These are phyloP conservation scores for Colletotrichum sp. DNA, from an alignment of 2,329 filamentous ascomycete genomes.

Conservation along the genomic window DNA sequence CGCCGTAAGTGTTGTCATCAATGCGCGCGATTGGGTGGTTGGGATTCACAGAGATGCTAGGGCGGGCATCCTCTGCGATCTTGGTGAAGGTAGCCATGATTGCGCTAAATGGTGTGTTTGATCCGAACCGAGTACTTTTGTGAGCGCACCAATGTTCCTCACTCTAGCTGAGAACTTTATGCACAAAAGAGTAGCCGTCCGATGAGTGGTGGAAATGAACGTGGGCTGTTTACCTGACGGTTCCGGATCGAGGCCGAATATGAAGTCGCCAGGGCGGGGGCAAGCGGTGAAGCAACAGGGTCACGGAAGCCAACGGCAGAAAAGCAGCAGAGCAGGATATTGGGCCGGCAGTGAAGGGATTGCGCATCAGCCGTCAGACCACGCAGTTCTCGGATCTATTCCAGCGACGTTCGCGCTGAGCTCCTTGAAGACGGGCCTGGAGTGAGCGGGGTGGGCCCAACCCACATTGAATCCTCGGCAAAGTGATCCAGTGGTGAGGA, in stretches of 20 bases:
- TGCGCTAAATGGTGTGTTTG: not conserved
- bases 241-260: slow-evolving; percentile 17
- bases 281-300: slow-evolving; percentile 11
- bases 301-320: slow-evolving; percentile 4
- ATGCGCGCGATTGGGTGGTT: slow-evolving; percentile 73
- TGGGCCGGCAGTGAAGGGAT: slow-evolving; percentile 8
- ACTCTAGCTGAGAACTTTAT: not conserved
- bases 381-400: not conserved
- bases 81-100: slow-evolving; percentile 77
- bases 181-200: not conserved
- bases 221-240: not conserved
- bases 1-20: slow-evolving; percentile 81
- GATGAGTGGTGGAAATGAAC: slow-evolving; percentile 21
- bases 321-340: not conserved
- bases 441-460: not conserved
- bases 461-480: not conserved
- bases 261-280: slow-evolving; percentile 18
- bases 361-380: not conserved
- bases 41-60: slow-evolving; percentile 71
- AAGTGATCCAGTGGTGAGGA: not conserved
- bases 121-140: not conserved
- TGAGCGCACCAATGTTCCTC: not conserved
- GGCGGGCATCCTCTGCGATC: slow-evolving; percentile 63
- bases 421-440: not conserved
- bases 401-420: not conserved